A percentile compares a stretch with the other conserved stretches of the same genome.
These are phyloP conservation scores for Orychophragmus violaceus DNA, from an alignment of 345 rosid genomes.

Conservation along the genomic window DNA sequence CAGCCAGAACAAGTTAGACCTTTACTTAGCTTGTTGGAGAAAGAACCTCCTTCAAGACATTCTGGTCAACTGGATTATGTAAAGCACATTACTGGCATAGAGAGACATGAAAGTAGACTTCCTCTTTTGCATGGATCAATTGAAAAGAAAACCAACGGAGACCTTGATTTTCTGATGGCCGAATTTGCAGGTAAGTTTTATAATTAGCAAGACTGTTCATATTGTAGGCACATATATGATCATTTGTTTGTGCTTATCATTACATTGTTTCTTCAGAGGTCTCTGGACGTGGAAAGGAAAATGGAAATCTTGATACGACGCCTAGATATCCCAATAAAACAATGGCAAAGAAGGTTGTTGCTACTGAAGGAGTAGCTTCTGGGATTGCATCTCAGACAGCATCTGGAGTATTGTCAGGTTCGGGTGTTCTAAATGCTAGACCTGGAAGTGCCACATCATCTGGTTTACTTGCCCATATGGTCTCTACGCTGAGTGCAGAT, in stretches of 20 bases:
- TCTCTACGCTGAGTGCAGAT: slow-evolving; percentile 84
- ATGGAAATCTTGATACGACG: neutral
- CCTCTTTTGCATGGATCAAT: neutral
- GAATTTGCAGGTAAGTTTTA: neutral
- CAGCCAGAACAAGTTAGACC: neutral
- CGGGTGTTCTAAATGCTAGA: slow-evolving; percentile 37
- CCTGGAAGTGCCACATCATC: slow-evolving; percentile 98
- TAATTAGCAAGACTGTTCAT: neutral
- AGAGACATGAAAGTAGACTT: neutral
- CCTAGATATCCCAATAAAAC: neutral
- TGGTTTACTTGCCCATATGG: slow-evolving; percentile 92
- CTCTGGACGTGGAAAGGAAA: neutral
- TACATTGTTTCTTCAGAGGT: neutral
- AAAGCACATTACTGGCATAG: neutral
- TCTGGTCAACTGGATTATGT: neutral
- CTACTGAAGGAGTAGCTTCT: neutral
- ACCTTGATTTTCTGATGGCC: neutral
- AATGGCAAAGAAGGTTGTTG: neutral
- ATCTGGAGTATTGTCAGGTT: neutral
- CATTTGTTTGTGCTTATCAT: neutral
- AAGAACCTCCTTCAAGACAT: neutral
- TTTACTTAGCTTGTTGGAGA: neutral
- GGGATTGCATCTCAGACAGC: neutral
- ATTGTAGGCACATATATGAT: neutral
- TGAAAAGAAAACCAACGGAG: neutral